These are phyloP conservation scores for Bonnemaisonia californica DNA, from an alignment of 31 red algal genomes.

Conservation along the genomic window DNA sequence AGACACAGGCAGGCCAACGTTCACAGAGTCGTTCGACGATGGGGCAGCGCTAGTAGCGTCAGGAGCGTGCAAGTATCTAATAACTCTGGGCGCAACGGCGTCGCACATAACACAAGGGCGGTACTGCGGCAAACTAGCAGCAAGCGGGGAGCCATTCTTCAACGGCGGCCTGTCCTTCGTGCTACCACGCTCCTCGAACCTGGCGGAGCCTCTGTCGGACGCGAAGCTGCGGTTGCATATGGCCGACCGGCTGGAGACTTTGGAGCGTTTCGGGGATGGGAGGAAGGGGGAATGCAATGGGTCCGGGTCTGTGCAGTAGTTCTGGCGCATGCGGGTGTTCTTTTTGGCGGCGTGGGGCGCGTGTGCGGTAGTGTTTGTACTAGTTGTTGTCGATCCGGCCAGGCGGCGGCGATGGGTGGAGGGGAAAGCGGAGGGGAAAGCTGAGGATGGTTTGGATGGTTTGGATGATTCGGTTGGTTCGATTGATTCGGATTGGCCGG, in stretches of 20 bases:
- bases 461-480: no score
- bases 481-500: no score
- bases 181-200: background rate
- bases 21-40: background rate
- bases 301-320: background rate
- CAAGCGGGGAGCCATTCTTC: background rate
- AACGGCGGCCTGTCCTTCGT: background rate
- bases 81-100: background rate
- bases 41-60: background rate
- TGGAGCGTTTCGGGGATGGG: background rate
- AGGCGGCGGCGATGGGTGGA: no score
- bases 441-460: no score
- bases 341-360: background rate
- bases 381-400: background rate
- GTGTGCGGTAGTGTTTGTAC: background rate
- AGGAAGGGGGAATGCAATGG: background rate
- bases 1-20: background rate
- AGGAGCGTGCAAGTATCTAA: background rate
- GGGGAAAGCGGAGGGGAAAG: background rate
- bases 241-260: background rate
- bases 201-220: background rate
- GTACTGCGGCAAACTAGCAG: background rate
- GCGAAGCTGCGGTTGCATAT: background rate
- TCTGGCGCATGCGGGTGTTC: background rate
- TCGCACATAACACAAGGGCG: background rate